Percentiles rank a stretch among this genome's conserved stretches.
Conservation (phyloP, 106 monocot species). For the Platanthera zijinensis region DNA sequence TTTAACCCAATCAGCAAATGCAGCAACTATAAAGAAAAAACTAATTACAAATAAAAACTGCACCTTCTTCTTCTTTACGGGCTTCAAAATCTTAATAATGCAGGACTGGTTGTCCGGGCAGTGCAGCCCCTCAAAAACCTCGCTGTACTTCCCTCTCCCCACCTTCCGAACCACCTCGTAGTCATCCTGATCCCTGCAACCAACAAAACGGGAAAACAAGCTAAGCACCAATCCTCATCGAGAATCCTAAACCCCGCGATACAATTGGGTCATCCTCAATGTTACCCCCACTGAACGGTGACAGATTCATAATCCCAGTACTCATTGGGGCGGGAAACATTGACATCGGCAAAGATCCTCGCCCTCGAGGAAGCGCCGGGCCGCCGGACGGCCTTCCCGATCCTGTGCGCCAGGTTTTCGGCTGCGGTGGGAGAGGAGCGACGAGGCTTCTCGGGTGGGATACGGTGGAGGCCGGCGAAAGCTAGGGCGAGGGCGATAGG, state of each 20-base stretch:
- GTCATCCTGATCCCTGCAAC: slow-evolving; percentile 77
- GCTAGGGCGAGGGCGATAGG: slow-evolving; percentile 1
- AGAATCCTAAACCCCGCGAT: neutral
- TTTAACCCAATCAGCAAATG: neutral
- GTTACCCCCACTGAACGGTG: slow-evolving; percentile 73
- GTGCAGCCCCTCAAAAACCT: slow-evolving; percentile 22
- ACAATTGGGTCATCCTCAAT: neutral
- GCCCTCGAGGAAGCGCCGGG: slow-evolving; percentile 57
- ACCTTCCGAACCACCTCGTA: slow-evolving; percentile 68
- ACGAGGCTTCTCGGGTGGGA: slow-evolving; percentile 18
- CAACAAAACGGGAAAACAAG: neutral
- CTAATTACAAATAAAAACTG: slow-evolving; percentile 2
- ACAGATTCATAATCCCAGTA: slow-evolving; percentile 78
- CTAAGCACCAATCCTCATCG: neutral
- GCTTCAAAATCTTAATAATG: slow-evolving; percentile 54
- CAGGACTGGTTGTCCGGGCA: slow-evolving; percentile 12
- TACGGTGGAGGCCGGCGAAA: slow-evolving; percentile 10
- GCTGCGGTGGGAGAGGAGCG: slow-evolving; percentile 10
- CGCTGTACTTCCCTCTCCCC: slow-evolving; percentile 31
- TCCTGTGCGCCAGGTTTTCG: slow-evolving; percentile 51
- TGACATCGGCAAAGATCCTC: slow-evolving; percentile 46
- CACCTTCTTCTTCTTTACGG: slow-evolving; percentile 96
- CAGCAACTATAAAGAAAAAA: neutral
- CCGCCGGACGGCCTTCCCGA: slow-evolving; percentile 54
- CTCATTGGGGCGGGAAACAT: slow-evolving; percentile 48